These are phyloP conservation scores for Isatis tinctoria DNA, from an alignment of 345 rosid species.

Conservation along the genomic window DNA sequence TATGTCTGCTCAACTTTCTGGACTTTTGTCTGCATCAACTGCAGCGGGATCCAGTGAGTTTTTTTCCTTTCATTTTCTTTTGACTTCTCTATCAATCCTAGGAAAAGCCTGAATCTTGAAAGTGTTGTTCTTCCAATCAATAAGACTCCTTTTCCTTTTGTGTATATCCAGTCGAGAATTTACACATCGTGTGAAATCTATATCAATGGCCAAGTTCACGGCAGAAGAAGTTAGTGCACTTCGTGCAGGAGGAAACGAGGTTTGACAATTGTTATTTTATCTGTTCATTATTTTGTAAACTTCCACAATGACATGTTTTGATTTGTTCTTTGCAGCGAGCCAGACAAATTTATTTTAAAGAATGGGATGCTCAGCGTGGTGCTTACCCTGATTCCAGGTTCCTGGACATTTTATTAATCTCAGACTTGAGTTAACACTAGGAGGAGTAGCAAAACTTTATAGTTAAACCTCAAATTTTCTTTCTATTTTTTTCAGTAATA, in stretches of 20 bases:
- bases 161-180: conserved; percentile 66
- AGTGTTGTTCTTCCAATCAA: neutral
- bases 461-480: conserved; percentile 19
- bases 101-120: neutral
- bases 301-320: neutral
- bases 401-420: conserved; percentile 9
- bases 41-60: conserved; percentile 79
- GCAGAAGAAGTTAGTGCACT: conserved; percentile 77
- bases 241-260: conserved; percentile 88
- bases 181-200: conserved; percentile 84
- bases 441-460: conserved; percentile 20
- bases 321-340: conserved; percentile 50
- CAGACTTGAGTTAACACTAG: neutral
- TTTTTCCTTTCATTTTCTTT: neutral
- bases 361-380: conserved; percentile 66
- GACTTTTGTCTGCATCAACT: conserved; percentile 82
- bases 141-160: neutral
- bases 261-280: conserved; percentile 9
- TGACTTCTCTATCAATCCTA: neutral
- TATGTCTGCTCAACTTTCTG: conserved; percentile 88
- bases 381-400: conserved; percentile 83
- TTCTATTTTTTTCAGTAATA: conserved; percentile 54
- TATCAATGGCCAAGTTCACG: conserved; percentile 88
- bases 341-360: conserved; percentile 64
- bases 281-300: neutral